phyloP scores from a whole-genome alignment of 805 yeast genomes.

The Yarrowia alimentaria region DNA sequence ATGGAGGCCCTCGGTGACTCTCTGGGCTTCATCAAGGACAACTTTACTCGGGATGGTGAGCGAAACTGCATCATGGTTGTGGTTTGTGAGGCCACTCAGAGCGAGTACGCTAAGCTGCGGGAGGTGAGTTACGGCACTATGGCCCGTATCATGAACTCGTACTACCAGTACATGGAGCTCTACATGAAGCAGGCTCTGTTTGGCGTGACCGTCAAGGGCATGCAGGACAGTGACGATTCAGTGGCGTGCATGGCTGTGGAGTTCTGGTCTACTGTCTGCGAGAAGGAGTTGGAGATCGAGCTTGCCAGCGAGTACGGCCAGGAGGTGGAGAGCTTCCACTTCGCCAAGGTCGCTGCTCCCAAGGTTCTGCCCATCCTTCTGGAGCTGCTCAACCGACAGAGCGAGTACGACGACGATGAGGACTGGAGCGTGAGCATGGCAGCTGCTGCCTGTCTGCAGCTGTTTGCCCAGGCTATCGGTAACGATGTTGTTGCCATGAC shows the following conservation, averaged over 20 bases:
- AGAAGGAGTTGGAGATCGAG: constrained; percentile 66
- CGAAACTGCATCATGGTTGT: constrained; percentile 98
- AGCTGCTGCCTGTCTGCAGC: constrained; percentile 93
- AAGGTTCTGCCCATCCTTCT: constrained; percentile 88
- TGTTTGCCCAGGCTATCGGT: constrained; percentile 89
- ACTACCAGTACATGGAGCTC: constrained; percentile 84
- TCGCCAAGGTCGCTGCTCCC: constrained; percentile 78
- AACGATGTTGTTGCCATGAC: constrained; percentile 84
- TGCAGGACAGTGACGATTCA: constrained; percentile 77
- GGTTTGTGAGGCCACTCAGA: constrained; percentile 98
- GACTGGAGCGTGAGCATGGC: constrained; percentile 99
- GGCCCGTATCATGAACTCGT: constrained; percentile 84
- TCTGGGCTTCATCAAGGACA: constrained; percentile 79
- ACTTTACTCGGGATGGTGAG: constrained; percentile 91
- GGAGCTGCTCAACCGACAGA: constrained; percentile 76
- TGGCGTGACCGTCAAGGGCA: constrained; percentile 81
- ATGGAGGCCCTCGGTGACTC: constrained; percentile 89
- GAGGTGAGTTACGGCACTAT: constrained; percentile 95
- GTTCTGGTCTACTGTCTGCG: constrained; percentile 99
- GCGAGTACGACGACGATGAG: constrained; percentile 85
- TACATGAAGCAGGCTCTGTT: constrained; percentile 97
- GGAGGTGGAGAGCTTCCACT: constrained; percentile 69
- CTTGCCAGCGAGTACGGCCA: constrained; percentile 28
- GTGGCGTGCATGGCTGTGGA: constrained; percentile 98
- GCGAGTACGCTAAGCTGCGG: constrained; percentile 74